Evolutionary conservation across 805 yeast species (phyloP).

Genomic region (Kuraishia cidri): DNA sequence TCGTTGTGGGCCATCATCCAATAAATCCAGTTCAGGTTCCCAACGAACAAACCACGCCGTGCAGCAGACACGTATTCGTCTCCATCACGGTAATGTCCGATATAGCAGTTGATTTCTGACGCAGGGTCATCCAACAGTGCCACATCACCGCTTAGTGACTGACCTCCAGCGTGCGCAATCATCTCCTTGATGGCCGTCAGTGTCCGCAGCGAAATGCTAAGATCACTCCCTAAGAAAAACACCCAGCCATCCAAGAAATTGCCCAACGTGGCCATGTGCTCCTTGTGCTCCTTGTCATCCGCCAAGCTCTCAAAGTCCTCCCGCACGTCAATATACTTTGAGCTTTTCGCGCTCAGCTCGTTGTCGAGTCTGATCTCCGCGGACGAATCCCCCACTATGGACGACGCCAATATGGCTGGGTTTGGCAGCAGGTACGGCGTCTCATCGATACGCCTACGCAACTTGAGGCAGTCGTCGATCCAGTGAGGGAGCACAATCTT

Average conservation of each 20-base stretch:
- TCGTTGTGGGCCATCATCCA: slow-evolving; percentile 46
- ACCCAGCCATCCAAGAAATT: slow-evolving; percentile 31
- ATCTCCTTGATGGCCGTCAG: slow-evolving; percentile 28
- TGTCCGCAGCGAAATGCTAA: slow-evolving; percentile 38
- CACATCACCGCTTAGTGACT: slow-evolving; percentile 13
- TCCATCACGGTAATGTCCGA: slow-evolving; percentile 60
- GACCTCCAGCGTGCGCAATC: slow-evolving; percentile 49
- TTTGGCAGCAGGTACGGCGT: slow-evolving; percentile 39
- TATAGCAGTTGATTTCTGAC: slow-evolving; percentile 43
- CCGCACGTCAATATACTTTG: neutral
- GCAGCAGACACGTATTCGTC: slow-evolving; percentile 40
- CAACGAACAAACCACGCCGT: slow-evolving; percentile 33
- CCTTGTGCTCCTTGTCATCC: slow-evolving; percentile 5
- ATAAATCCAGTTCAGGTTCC: slow-evolving; percentile 71
- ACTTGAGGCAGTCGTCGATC: slow-evolving; percentile 63
- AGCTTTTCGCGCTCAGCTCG: neutral
- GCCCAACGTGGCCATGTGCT: slow-evolving; percentile 6
- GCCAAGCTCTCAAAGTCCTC: slow-evolving; percentile 3
- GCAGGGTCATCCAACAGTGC: too few relatives aligned
- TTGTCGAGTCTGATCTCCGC: slow-evolving; percentile 1
- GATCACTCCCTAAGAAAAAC: slow-evolving; percentile 47
- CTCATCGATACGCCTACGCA: slow-evolving; percentile 42
- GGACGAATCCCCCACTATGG: slow-evolving; percentile 6
- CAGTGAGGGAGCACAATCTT: slow-evolving; percentile 69
- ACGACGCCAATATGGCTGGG: slow-evolving; percentile 9